Evolutionary conservation across 192 early-diverging fungal species (phyloP), one percentile per base, ranked within the genome.

Genomic region (Mycoemilia scoparia): DNA sequence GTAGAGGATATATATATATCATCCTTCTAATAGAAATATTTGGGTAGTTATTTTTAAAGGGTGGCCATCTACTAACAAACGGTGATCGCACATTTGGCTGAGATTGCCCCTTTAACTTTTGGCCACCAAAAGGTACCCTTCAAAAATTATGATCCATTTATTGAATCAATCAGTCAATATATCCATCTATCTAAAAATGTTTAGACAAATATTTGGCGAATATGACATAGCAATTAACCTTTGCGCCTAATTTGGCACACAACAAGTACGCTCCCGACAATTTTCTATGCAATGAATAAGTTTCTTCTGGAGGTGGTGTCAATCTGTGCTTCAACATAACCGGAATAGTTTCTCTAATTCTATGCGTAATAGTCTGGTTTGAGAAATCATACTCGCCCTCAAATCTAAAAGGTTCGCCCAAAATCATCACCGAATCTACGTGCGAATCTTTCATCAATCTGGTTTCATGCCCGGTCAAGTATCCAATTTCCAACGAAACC

Each of bases 221-320:
- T 49, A 62, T 11, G 12, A 38, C 41, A 13, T 55, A 53, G 41
- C 58, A 63, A 9, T 49, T 46, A 17, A 83, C 66, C 15, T 56
- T 43, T 1, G 73, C 67, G 13, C 74, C 49, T 18, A 97, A 54
- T 53, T 79, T 84, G 11, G 80, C 70, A 47, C 89, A 97, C 13
- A 95, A 53, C 54, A 97, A 57, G 49, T 88, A 95, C 0, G 79
- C 82, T 1, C 93, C 89, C 13, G 79, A 82, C 27, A 98, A 67
- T 48, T 95, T 98, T 22, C 87, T 67, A 40, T 98, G 93, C 51
- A 95, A 55, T 9, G 82, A 82, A 54, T 98, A 98, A 3, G 84
- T 87, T 51, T 92, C 89, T 41, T 98, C 93, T n/a, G 93, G 93
- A 4, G 93, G 93, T 8, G 93, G 93, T 4, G 84, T 92, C 20